Evolutionary conservation across 257 asterid species (phyloP), one percentile per base, ranked within the genome.

Genomic region (Mitragyna speciosa): DNA sequence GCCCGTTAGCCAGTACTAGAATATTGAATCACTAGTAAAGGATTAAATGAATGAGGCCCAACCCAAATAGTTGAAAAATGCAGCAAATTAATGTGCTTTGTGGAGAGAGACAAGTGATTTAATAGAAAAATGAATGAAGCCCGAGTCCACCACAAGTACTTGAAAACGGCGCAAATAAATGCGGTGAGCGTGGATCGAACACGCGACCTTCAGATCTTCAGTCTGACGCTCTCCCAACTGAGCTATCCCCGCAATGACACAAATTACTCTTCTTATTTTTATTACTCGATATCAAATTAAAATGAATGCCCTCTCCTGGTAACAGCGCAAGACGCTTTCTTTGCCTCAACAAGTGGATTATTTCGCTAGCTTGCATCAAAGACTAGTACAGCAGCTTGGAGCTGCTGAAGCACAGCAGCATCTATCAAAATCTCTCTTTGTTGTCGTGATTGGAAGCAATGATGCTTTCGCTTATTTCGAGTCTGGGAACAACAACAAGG

Each of bases 211-310:
- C 91, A 86, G 90, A 87, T 86, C 93, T 90, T 84, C 94, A 94
- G 97, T 90, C 93, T 90, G 96, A 88, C 96, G 95, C 96, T 92
- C 94, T 90, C 92, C 97, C 96, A 90, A 93, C 93, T 91, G 94
- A 90, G 94, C 96, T 93, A 91, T 93, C 96, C 94, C 95, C 94
- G 92, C n/a, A n/a, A n/a, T n/a, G n/a, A n/a, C n/a, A n/a, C n/a
- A n/a, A n/a, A n/a, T n/a, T n/a, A n/a, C n/a, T n/a, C n/a, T n/a
- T n/a, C n/a, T n/a, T n/a, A n/a, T n/a, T n/a, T n/a, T n/a, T n/a
- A n/a, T n/a, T n/a, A n/a, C n/a, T n/a, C n/a, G n/a, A n/a, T n/a
- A n/a, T n/a, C n/a, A n/a, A n/a, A n/a, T n/a, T n/a, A n/a, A n/a
- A n/a, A n/a, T n/a, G n/a, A n/a, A n/a, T n/a, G n/a, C n/a, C n/a